A percentile compares a stretch with the other conserved stretches of the same genome.
Conservation (phyloP, 768 basidiomycete genomes). For the Naematelia encephala region DNA sequence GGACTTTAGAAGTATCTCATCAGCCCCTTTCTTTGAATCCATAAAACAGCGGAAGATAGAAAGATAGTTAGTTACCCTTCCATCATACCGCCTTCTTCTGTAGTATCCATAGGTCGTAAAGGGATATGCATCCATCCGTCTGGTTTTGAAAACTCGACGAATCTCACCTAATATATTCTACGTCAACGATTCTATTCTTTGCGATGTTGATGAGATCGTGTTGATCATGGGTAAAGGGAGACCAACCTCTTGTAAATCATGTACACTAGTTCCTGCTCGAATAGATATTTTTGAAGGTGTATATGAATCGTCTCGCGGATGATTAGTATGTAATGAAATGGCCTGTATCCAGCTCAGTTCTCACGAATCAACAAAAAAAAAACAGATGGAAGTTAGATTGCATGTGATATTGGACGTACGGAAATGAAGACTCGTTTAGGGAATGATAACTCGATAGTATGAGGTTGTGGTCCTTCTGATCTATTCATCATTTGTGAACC, state of each 20-base stretch:
- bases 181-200: too few species aligned
- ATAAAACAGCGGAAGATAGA: not conserved
- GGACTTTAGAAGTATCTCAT: slow-evolving; percentile 55
- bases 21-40: too few species aligned
- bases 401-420: slow-evolving; percentile 54
- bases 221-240: not conserved
- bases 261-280: slow-evolving; percentile 84
- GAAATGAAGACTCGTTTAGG: slow-evolving; percentile 83
- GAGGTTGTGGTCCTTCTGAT: slow-evolving; percentile 90
- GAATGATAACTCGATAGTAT: slow-evolving; percentile 92
- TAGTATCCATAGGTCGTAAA: slow-evolving; percentile 39
- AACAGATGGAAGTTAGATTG: not conserved
- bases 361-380: not conserved
- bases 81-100: slow-evolving; percentile 71
- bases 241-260: slow-evolving; percentile 88
- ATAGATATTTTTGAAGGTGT: slow-evolving; percentile 88
- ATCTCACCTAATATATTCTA: slow-evolving; percentile 48
- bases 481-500: slow-evolving; percentile 30
- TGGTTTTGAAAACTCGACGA: slow-evolving; percentile 81
- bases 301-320: slow-evolving; percentile 83
- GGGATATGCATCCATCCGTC: slow-evolving; percentile 76
- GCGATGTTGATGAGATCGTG: slow-evolving; percentile 16
- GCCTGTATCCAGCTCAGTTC: slow-evolving; percentile 22
- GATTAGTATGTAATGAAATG: slow-evolving; percentile 39
- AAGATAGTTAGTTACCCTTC: slow-evolving; percentile 61